Evolutionary conservation across 371 early-diverging fungal species (phyloP).

Genomic region (Syncephalastrum contaminatum): DNA sequence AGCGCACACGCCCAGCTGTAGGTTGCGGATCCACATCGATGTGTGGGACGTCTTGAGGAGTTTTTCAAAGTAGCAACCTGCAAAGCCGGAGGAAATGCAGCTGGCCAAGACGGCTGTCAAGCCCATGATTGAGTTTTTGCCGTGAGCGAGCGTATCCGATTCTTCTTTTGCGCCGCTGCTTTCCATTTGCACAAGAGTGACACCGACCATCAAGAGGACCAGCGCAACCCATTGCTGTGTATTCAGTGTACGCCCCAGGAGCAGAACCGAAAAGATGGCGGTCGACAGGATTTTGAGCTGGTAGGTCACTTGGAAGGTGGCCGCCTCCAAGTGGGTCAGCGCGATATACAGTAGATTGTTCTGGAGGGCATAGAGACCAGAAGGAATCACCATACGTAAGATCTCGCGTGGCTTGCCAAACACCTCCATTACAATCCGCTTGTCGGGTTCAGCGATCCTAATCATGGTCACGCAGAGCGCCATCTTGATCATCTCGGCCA

Average conservation of each 20-base stretch:
- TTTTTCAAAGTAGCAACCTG: slow-evolving; percentile 74
- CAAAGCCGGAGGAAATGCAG: slow-evolving; percentile 69
- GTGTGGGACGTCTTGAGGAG: slow-evolving; percentile 54
- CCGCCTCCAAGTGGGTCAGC: slow-evolving; percentile 83
- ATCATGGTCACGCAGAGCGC: slow-evolving; percentile 30
- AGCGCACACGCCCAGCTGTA: slow-evolving; percentile 71
- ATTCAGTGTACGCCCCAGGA: slow-evolving; percentile 70
- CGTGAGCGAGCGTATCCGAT: slow-evolving; percentile 22
- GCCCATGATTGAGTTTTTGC: slow-evolving; percentile 51
- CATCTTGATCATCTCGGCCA: slow-evolving; percentile 61
- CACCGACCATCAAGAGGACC: slow-evolving; percentile 80
- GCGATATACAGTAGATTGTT: slow-evolving; percentile 94
- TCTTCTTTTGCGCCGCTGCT: slow-evolving; percentile 15
- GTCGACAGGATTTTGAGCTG: slow-evolving; percentile 96
- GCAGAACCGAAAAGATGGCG: slow-evolving; percentile 83
- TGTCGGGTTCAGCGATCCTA: neutral
- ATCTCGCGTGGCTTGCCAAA: slow-evolving; percentile 53
- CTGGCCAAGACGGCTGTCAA: slow-evolving; percentile 62
- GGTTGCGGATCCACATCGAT: slow-evolving; percentile 80
- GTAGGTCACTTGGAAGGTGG: slow-evolving; percentile 94
- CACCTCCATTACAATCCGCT: slow-evolving; percentile 49
- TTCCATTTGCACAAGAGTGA: slow-evolving; percentile 85
- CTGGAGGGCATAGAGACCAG: slow-evolving; percentile 89
- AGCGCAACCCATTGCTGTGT: slow-evolving; percentile 82
- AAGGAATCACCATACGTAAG: slow-evolving; percentile 78